Percentiles rank a stretch among this genome's conserved stretches.
phyloP scores from a whole-genome alignment of 148 eudicot genomes.

The Dysphania ambrosioides region DNA sequence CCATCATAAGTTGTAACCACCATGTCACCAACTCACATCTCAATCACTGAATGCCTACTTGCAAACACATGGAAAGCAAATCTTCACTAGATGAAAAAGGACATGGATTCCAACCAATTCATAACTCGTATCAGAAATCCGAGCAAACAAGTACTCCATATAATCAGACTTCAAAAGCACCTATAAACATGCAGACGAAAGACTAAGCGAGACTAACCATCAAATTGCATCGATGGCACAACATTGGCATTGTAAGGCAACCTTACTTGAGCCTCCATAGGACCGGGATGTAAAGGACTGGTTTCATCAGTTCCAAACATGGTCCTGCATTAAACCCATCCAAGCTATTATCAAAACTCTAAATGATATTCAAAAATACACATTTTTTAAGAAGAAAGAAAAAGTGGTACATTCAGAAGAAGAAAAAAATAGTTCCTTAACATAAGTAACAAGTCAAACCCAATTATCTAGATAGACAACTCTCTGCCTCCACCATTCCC shows the following conservation, averaged over 20 bases:
- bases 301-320: constrained; percentile 51
- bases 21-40: too few relatives aligned
- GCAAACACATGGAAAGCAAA: too few relatives aligned
- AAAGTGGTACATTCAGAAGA: not conserved
- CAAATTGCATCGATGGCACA: constrained; percentile 43
- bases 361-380: not conserved
- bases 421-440: not conserved
- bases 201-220: constrained; percentile 43
- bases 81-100: not conserved
- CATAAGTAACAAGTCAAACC: not conserved
- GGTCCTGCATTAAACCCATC: constrained; percentile 33
- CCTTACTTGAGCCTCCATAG: constrained; percentile 33
- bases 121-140: not conserved
- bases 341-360: constrained; percentile 4
- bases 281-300: constrained; percentile 34
- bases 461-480: not conserved
- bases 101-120: not conserved
- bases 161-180: not conserved
- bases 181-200: not conserved
- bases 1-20: too few relatives aligned
- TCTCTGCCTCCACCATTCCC: not conserved
- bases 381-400: not conserved
- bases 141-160: not conserved
- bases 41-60: too few relatives aligned
- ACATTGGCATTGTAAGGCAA: constrained; percentile 37